phyloP scores from a whole-genome alignment of 345 rosid genomes.

The Eutrema yunnanense region DNA sequence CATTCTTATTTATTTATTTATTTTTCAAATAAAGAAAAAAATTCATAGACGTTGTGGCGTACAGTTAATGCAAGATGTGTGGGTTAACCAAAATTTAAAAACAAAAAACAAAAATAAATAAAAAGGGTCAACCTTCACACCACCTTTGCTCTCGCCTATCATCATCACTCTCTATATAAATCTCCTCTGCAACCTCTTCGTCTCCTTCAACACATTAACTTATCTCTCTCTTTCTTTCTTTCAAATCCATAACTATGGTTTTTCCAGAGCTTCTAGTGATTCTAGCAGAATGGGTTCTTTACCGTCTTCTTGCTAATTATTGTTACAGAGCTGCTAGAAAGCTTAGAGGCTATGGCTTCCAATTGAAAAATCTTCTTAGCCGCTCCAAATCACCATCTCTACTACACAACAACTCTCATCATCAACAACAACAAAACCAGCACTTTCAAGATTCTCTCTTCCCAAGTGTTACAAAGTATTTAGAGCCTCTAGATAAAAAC shows the following conservation, averaged over 20 bases:
- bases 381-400: conserved; percentile 13
- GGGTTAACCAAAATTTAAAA: conserved; percentile 16
- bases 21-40: background rate
- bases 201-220: conserved; percentile 22
- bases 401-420: conserved; percentile 11
- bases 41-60: conserved; percentile 4
- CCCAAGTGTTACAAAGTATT: conserved; percentile 36
- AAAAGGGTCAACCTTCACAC: conserved; percentile 31
- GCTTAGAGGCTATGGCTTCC: conserved; percentile 49
- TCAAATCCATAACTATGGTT: conserved; percentile 37
- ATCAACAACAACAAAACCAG: conserved; percentile 1
- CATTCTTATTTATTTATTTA: background rate
- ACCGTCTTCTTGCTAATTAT: conserved; percentile 55
- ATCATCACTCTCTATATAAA: conserved; percentile 15
- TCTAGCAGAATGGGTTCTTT: conserved; percentile 54
- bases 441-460: conserved; percentile 19
- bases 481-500: conserved; percentile 27
- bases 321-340: conserved; percentile 62
- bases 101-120: background rate
- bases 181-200: conserved; percentile 14
- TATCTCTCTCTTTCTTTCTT: background rate
- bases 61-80: conserved; percentile 29
- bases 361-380: conserved; percentile 31
- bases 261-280: conserved; percentile 44
- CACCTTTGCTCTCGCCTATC: conserved; percentile 28